Evolutionary conservation across 805 yeast species (phyloP).

Genomic region (Lipomyces starkeyi): DNA sequence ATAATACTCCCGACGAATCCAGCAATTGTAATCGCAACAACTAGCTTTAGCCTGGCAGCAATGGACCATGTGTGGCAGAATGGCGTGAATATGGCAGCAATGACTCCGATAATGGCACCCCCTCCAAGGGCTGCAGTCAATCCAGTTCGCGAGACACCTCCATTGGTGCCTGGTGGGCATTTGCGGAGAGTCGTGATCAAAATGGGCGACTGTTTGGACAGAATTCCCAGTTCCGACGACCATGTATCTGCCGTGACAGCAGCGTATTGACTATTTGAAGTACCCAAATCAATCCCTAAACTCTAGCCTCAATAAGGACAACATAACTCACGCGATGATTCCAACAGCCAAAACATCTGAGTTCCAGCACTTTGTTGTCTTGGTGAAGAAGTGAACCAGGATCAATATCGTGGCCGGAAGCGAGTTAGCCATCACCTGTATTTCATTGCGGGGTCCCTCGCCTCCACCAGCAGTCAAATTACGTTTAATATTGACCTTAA

Average conservation of each 20-base stretch:
- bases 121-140: constrained; percentile 49
- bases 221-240: constrained; percentile 56
- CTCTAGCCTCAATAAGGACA: no score
- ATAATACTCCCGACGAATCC: constrained; percentile 51
- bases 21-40: constrained; percentile 43
- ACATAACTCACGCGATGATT: constrained; percentile 38
- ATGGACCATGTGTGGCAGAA: constrained; percentile 34
- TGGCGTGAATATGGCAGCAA: constrained; percentile 43
- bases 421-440: constrained; percentile 54
- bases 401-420: constrained; percentile 49
- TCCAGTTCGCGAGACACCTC: constrained; percentile 52
- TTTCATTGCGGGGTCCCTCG: constrained; percentile 48
- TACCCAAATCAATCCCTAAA: neutral
- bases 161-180: constrained; percentile 57
- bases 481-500: constrained; percentile 48
- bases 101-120: constrained; percentile 46
- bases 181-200: constrained; percentile 50
- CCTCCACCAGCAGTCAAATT: constrained; percentile 44
- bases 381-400: constrained; percentile 37
- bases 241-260: constrained; percentile 56
- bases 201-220: constrained; percentile 49
- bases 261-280: constrained; percentile 47
- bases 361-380: constrained; percentile 16
- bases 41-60: constrained; percentile 32
- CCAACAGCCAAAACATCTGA: constrained; percentile 41